Conservation (phyloP, 2,329 filamentous ascomycete genomes). For the Claviceps cyperi region DNA sequence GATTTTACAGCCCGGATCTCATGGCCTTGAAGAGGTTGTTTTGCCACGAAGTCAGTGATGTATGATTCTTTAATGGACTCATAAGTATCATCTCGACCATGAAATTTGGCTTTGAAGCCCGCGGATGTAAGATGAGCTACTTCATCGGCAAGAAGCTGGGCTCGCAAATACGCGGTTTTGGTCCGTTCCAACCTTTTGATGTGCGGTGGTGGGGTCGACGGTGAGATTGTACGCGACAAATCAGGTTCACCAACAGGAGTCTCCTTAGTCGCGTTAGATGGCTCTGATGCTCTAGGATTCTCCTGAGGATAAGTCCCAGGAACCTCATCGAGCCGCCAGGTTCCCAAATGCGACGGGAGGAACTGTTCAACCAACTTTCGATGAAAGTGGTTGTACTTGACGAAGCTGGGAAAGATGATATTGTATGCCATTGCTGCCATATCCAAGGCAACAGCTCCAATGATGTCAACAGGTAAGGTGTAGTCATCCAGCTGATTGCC, state of each 20-base stretch:
- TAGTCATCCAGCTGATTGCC: not conserved
- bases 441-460: slow-evolving; percentile 16
- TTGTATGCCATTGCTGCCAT: slow-evolving; percentile 15
- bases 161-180: slow-evolving; percentile 7
- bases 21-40: slow-evolving; percentile 8
- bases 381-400: slow-evolving; percentile 13
- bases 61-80: slow-evolving; percentile 9
- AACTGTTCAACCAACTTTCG: slow-evolving; percentile 12
- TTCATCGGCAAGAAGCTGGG: slow-evolving; percentile 4
- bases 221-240: not conserved
- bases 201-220: not conserved
- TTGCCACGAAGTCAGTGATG: slow-evolving; percentile 10
- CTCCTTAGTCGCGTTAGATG: not conserved
- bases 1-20: slow-evolving; percentile 13
- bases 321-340: slow-evolving; percentile 8
- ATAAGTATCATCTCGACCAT: slow-evolving; percentile 11
- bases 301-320: slow-evolving; percentile 15
- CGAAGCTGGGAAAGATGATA: slow-evolving; percentile 16
- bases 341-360: slow-evolving; percentile 9
- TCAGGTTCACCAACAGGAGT: not conserved
- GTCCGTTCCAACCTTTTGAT: slow-evolving; percentile 2
- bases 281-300: slow-evolving; percentile 4
- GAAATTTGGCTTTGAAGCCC: slow-evolving; percentile 10
- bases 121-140: slow-evolving; percentile 8
- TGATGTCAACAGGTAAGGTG: slow-evolving; percentile 11